A percentile compares a stretch with the other conserved stretches of the same genome.
Conservation (phyloP, 2,329 filamentous ascomycete genomes). For the Epichloe uncinata region DNA sequence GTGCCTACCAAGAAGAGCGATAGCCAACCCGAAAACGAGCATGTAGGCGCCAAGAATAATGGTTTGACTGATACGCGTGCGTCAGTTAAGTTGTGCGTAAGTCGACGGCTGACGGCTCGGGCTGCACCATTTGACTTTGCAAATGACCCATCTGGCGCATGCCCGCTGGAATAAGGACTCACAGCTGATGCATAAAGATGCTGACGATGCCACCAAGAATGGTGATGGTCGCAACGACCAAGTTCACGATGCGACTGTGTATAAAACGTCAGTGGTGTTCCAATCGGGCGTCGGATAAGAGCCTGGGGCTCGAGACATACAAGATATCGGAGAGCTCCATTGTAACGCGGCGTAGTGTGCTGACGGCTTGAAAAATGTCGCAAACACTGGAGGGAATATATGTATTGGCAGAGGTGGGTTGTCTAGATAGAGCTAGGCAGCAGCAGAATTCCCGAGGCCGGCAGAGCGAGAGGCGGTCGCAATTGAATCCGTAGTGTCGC, state of each 20-base stretch:
- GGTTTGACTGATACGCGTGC: constrained; percentile 13
- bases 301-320: constrained; percentile 37
- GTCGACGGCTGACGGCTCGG: neutral
- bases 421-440: constrained; percentile 2
- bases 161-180: constrained; percentile 21
- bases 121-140: neutral
- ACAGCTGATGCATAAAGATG: constrained; percentile 51
- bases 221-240: constrained; percentile 78
- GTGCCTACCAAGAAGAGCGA: constrained; percentile 47
- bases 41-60: constrained; percentile 78
- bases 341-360: constrained; percentile 13
- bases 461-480: neutral
- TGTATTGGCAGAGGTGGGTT: neutral
- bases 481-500: constrained; percentile 5
- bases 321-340: constrained; percentile 94
- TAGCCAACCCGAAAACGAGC: constrained; percentile 75
- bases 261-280: constrained; percentile 20
- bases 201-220: constrained; percentile 68
- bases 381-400: neutral
- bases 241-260: constrained; percentile 80
- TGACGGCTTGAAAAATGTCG: neutral
- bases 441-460: neutral
- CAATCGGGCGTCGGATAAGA: neutral
- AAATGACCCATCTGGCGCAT: neutral
- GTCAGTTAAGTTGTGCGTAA: neutral